phyloP scores from a whole-genome alignment of 179 eudicot genomes.

The Gypsophila paniculata region DNA sequence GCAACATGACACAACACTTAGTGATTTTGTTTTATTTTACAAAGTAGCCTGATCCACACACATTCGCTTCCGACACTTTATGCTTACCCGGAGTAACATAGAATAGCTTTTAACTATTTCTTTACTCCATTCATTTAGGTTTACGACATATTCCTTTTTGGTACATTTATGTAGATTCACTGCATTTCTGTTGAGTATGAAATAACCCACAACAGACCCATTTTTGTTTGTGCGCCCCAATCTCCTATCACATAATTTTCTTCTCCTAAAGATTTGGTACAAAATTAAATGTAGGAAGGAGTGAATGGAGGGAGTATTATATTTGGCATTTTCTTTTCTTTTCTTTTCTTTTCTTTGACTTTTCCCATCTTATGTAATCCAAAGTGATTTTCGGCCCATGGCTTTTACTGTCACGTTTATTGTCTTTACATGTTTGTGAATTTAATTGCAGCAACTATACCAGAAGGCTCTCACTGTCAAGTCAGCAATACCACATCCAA shows the following conservation, averaged over 20 bases:
- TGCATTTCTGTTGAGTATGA: no score
- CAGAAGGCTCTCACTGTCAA: conserved; percentile 91
- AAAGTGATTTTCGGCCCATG: neutral
- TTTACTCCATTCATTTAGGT: no score
- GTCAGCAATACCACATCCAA: conserved; percentile 98
- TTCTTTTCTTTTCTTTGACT: neutral
- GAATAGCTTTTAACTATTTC: neutral
- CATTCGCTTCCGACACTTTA: neutral
- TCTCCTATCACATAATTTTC: no score
- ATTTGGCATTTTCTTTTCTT: neutral
- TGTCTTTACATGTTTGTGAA: conserved; percentile 12
- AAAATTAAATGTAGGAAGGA: no score
- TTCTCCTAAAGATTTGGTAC: no score
- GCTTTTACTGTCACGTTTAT: conserved; percentile 1
- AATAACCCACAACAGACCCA: no score
- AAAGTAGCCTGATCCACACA: neutral
- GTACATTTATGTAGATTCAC: no score
- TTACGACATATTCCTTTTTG: no score
- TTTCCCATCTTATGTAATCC: neutral
- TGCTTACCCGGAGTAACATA: neutral
- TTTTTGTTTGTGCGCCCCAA: no score
- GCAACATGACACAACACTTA: neutral
- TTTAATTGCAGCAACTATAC: conserved; percentile 71
- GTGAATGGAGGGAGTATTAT: neutral
- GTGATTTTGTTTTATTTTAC: neutral